phyloP scores from a whole-genome alignment of 1,284 basidiomycete genomes.

The Ceratorhiza oryzae-sativae region DNA sequence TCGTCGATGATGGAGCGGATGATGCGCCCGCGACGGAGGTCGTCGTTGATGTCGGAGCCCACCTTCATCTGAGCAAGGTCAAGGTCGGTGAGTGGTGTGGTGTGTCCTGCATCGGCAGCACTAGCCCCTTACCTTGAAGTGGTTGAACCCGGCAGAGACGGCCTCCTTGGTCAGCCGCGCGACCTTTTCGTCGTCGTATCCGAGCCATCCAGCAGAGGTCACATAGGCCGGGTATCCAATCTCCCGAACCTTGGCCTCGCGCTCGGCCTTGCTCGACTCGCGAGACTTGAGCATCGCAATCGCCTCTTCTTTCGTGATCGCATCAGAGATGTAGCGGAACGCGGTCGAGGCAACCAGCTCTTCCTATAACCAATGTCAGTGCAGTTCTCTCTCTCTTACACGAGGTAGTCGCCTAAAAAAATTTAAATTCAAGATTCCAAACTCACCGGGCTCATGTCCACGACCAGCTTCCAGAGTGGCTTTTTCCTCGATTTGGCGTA shows the following conservation, averaged over 20 bases:
- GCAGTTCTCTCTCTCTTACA: neutral
- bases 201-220: constrained; percentile 92
- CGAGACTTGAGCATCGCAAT: constrained; percentile 80
- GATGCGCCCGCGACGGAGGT: constrained; percentile 84
- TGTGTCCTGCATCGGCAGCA: neutral
- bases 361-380: constrained; percentile 58
- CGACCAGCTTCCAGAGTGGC: constrained; percentile 63
- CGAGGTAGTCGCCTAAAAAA: constrained; percentile 4
- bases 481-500: constrained; percentile 58
- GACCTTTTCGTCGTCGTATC: constrained; percentile 92
- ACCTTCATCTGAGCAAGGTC: constrained; percentile 76
- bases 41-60: constrained; percentile 80
- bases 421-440: constrained; percentile 41
- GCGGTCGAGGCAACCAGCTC: constrained; percentile 85
- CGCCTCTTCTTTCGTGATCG: constrained; percentile 89
- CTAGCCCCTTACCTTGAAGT: constrained; percentile 71
- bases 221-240: constrained; percentile 93
- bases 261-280: constrained; percentile 76
- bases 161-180: constrained; percentile 85
- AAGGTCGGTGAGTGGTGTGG: too few relatives aligned
- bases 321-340: constrained; percentile 94
- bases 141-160: constrained; percentile 86
- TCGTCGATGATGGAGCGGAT: constrained; percentile 95
- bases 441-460: constrained; percentile 58
- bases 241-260: constrained; percentile 75